Evolutionary conservation across 2,329 filamentous ascomycete species (phyloP), one percentile per base, ranked within the genome.

Genomic region (Neonectria punicea): DNA sequence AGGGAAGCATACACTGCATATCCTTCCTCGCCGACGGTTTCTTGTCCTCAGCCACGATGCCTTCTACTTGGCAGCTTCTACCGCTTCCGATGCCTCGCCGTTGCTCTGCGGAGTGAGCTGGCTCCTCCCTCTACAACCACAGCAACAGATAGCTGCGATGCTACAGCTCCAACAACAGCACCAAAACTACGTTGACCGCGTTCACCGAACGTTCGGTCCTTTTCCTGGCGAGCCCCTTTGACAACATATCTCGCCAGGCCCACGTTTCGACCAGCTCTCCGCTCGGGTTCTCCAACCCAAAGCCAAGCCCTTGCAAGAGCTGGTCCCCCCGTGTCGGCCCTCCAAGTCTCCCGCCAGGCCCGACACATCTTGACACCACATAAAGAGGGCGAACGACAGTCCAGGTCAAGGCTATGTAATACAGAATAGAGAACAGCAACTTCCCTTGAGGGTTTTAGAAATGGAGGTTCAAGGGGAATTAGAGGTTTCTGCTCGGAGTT

Each of bases 341-440:
- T 14, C 36, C 16, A 59, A 53, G 66, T 68, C 66, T 67, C 64
- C 66, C 66, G 66, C 58, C 39, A 61, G 66, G 66, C 64, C 36
- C 56, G 63, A 60, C 58, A 61, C 39, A 16, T 32, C 28, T 50
- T 50, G 16, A 50, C n/a, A 51, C 49, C n/a, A 34, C 9, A 41
- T 14, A 9, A 41, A 41, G 39, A 51, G n/a, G n/a, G 49, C 49
- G 49, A 28, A 34, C 32, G 28, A 51, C 32, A 20, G 13, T 16
- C 47, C 25, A 14, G 13, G 32, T 28, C 18, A 39, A 39, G 36
- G 36, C 22, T n/a, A 49, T 34, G 11, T 34, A 39, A 13, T 6
- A 16, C 7, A 16, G 14, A 39, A n/a, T 14, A 16, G 34, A 36
- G 14, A 14, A 28, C 44, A 28, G 10, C 32, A 28, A 32, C 54